phyloP scores from a whole-genome alignment of 2,329 filamentous ascomycete species.

The Xylaria multiplex region DNA sequence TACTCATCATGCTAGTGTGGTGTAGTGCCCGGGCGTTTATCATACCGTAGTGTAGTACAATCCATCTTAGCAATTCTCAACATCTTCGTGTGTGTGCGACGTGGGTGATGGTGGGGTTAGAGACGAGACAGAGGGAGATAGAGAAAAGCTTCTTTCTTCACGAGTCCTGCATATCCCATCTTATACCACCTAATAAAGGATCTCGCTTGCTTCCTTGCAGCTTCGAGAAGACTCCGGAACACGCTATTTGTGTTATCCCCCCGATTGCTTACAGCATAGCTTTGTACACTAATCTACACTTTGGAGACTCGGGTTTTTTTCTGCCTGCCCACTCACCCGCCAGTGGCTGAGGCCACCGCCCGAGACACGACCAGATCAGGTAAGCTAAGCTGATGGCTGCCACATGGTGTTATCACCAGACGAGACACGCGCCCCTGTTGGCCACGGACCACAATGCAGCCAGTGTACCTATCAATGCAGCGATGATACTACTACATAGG shows the following conservation, averaged over 20 bases:
- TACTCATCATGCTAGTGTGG: slow-evolving; percentile 34
- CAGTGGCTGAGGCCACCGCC: slow-evolving; percentile 9
- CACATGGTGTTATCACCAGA: slow-evolving; percentile 25
- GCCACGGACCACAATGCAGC: not conserved
- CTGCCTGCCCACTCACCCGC: not conserved
- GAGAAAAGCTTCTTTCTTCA: slow-evolving; percentile 26
- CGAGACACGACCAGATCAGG: slow-evolving; percentile 8
- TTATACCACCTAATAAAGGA: not conserved
- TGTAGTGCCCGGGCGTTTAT: slow-evolving; percentile 26
- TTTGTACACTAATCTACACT: no score
- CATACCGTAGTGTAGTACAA: not conserved
- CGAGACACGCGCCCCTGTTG: slow-evolving; percentile 3
- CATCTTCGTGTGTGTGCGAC: not conserved
- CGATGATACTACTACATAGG: no score
- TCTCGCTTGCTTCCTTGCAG: not conserved
- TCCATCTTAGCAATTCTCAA: not conserved
- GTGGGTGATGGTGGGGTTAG: not conserved
- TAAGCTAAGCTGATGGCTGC: slow-evolving; percentile 22
- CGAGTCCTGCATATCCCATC: slow-evolving; percentile 27
- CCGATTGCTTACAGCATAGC: not conserved
- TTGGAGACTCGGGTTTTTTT: no score
- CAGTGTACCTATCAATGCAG: not conserved
- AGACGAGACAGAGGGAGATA: no score
- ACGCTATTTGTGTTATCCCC: not conserved
- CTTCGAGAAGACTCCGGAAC: not conserved